A percentile compares a stretch with the other conserved stretches of the same genome.
phyloP scores from a whole-genome alignment of 2,329 filamentous ascomycete genomes.

The Diaporthe helianthi region DNA sequence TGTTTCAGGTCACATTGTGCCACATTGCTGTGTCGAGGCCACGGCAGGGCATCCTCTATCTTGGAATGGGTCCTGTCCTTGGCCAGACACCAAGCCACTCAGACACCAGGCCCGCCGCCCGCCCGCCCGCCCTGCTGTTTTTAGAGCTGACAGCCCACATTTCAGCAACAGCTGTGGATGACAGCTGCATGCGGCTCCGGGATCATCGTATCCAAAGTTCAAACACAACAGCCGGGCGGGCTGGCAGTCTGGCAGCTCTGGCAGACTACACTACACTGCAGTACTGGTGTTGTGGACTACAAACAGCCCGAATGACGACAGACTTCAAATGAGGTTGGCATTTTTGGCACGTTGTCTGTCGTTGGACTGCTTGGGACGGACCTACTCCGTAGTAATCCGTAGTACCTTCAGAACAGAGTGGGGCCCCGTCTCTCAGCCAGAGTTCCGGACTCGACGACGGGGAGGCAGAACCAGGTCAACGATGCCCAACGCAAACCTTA shows the following conservation, averaged over 20 bases:
- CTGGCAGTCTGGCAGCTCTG: not conserved
- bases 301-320: not conserved
- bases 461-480: not conserved
- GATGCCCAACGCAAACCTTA: constrained; percentile 9
- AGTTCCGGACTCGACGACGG: not conserved
- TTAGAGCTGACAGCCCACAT: constrained; percentile 33
- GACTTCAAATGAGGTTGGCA: not conserved
- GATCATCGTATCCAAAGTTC: not conserved
- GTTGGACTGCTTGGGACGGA: not conserved
- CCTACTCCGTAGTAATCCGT: too few relatives aligned
- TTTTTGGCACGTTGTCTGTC: too few relatives aligned
- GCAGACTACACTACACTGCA: not conserved
- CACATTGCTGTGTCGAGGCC: not conserved
- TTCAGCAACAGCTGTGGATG: not conserved
- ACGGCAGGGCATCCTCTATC: constrained; percentile 7
- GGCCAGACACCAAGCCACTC: constrained; percentile 6
- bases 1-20: constrained; percentile 20
- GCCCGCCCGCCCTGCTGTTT: constrained; percentile 17
- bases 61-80: constrained; percentile 4
- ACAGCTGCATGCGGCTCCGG: not conserved
- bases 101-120: not conserved
- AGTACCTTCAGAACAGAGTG: constrained; percentile 1
- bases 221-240: too few relatives aligned
- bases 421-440: constrained; percentile 11
- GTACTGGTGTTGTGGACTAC: not conserved